Evolutionary conservation across 805 yeast genomes (phyloP).

Genomic region (Tetrapisispora phaffii): DNA sequence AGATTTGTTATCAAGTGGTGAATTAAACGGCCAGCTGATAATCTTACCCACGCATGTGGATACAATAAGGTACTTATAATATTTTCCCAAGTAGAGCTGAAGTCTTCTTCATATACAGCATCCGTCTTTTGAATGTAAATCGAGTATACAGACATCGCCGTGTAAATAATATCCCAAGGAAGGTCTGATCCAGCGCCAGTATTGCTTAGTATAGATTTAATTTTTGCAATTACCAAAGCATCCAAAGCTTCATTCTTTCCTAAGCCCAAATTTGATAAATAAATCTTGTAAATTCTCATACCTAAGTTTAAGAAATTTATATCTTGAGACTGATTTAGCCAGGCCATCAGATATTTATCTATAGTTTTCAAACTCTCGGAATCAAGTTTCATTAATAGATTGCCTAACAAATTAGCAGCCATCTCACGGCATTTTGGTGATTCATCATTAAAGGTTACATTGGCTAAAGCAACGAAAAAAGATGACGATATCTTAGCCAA

Average conservation of each 20-base stretch:
- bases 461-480: slow-evolving; percentile 73
- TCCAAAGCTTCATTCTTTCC: slow-evolving; percentile 35
- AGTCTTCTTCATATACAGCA: slow-evolving; percentile 20
- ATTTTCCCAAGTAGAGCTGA: slow-evolving; percentile 39
- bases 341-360: slow-evolving; percentile 37
- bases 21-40: slow-evolving; percentile 50
- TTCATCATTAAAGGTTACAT: slow-evolving; percentile 69
- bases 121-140: slow-evolving; percentile 34
- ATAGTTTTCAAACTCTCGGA: slow-evolving; percentile 26
- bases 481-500: slow-evolving; percentile 56
- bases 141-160: slow-evolving; percentile 46
- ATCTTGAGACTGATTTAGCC: slow-evolving; percentile 54
- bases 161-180: slow-evolving; percentile 73
- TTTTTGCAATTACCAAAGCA: slow-evolving; percentile 30
- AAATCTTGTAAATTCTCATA: slow-evolving; percentile 59
- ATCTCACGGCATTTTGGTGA: slow-evolving; percentile 72
- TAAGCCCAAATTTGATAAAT: slow-evolving; percentile 38
- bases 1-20: slow-evolving; percentile 40
- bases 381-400: slow-evolving; percentile 44
- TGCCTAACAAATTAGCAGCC: slow-evolving; percentile 54
- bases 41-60: slow-evolving; percentile 90
- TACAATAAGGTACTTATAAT: slow-evolving; percentile 51
- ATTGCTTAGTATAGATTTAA: slow-evolving; percentile 28
- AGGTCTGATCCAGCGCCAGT: slow-evolving; percentile 35
- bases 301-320: slow-evolving; percentile 58